Base-by-base conservation (phyloP, 2,329 filamentous ascomycete genomes). In the Calonectria montana region DNA sequence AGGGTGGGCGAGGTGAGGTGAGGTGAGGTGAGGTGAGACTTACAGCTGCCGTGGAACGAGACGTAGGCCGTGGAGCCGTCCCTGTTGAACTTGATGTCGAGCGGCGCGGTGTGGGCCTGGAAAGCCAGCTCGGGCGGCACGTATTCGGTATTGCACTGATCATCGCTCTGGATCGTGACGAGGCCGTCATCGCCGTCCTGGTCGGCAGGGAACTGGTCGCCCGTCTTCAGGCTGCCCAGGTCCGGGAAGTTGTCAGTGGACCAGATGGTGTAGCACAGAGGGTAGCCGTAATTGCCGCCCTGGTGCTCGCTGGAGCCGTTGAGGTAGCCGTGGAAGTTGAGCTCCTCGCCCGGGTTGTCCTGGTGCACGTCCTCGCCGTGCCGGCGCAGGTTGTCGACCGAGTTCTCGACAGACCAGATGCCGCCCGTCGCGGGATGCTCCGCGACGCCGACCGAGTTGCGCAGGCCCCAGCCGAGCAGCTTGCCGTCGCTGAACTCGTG, bases 1-100 rank as follows among this genome's bases (percentile, higher is more conserved):
- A 31, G 9, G 39, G 9, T 59, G 18, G 3, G 50, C 3, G 7
- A 10, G 15, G 23, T 12, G 47, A 12, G 43, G 5, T 5, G 43
- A 23, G 45, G 21, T 5, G 45, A 25, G 23, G 31, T 4, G 27
- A 31, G 47, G 35, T 41, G 29, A 65, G 23, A 82, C 84, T 82
- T 80, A 91, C 93, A 94, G 81, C 90, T 92, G 16, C 93, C 93
- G 81, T 94, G 93, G 82, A 95, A 94, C 0, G 90, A 86, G 21
- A 95, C 84, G 83, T 90, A 95, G 1, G 92, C 92, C 2, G 86
- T 87, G 15, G 87, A 88, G 41, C 89, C 89, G 47, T 87, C 82
- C 0, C 84, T 78, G 73, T 89, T 86, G 84, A 95, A 95, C 72
- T 91, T 90, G 78, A 95, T 89, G 74, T 94, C 92, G 1, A 95